Evolutionary conservation across 306 rosid species (phyloP).

Genomic region (Cicer chorassanicum): DNA sequence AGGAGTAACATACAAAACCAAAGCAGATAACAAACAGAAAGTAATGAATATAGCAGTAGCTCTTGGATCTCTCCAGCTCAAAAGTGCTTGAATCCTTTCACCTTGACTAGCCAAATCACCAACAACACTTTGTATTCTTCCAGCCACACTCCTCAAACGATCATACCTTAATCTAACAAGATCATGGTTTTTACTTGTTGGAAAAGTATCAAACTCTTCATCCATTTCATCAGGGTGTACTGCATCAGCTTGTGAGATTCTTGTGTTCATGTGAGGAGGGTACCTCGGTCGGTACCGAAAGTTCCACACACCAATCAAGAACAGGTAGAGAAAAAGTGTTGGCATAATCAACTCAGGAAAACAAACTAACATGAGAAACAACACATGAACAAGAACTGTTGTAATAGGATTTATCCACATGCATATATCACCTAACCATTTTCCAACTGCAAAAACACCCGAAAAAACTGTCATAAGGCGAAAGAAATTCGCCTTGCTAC

Average conservation of each 20-base stretch:
- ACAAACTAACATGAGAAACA: slow-evolving; percentile 56
- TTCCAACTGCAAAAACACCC: slow-evolving; percentile 50
- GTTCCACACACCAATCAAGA: slow-evolving; percentile 54
- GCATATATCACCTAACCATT: slow-evolving; percentile 56
- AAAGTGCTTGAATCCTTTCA: slow-evolving; percentile 57
- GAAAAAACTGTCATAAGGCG: slow-evolving; percentile 52
- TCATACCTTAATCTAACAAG: slow-evolving; percentile 55
- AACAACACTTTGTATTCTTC: slow-evolving; percentile 45
- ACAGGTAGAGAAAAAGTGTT: slow-evolving; percentile 50
- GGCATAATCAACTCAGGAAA: slow-evolving; percentile 54
- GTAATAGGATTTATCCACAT: slow-evolving; percentile 53
- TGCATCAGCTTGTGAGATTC: slow-evolving; percentile 54
- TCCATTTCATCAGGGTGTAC: slow-evolving; percentile 52
- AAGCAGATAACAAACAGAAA: slow-evolving; percentile 32
- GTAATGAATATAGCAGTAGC: slow-evolving; percentile 48
- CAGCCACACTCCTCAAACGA: slow-evolving; percentile 44
- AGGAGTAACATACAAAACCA: slow-evolving; percentile 48
- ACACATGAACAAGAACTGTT: slow-evolving; percentile 50
- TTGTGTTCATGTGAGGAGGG: slow-evolving; percentile 58
- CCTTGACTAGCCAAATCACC: slow-evolving; percentile 57
- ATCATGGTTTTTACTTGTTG: slow-evolving; percentile 45
- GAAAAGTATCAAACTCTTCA: slow-evolving; percentile 57
- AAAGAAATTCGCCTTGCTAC: slow-evolving; percentile 55
- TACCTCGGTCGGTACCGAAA: slow-evolving; percentile 50
- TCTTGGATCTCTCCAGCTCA: slow-evolving; percentile 61